Evolutionary conservation across 768 basidiomycete species (phyloP).

Genomic region (Hygrophorus russula): DNA sequence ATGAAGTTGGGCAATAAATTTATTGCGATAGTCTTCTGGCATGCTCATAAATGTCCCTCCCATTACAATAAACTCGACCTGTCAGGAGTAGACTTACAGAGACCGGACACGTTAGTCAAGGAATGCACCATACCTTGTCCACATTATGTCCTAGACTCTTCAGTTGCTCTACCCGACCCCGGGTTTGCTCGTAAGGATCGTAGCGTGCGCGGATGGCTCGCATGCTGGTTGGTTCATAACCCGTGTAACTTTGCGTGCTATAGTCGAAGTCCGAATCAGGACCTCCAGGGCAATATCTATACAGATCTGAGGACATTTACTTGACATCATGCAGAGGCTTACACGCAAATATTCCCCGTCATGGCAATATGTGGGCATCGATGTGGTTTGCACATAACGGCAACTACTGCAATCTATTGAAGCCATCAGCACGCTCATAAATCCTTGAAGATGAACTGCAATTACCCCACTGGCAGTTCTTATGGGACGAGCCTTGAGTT

Average conservation of each 20-base stretch:
- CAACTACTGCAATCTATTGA: conserved; percentile 87
- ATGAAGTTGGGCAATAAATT: conserved; percentile 92
- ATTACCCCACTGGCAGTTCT: conserved; percentile 92
- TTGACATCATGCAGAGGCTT: conserved; percentile 17
- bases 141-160: conserved; percentile 94
- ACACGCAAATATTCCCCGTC: conserved; percentile 99
- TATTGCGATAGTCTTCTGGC: conserved; percentile 90
- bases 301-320: background rate
- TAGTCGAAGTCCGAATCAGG: conserved; percentile 99
- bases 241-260: conserved; percentile 93
- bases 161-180: conserved; percentile 91
- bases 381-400: conserved; percentile 99
- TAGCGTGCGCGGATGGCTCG: conserved; percentile 90
- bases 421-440: background rate
- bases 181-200: conserved; percentile 95
- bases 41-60: conserved; percentile 99
- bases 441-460: conserved; percentile 8
- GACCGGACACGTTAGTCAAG: background rate
- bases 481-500: conserved; percentile 86
- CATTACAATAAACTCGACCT: conserved; percentile 94
- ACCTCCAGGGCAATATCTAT: conserved; percentile 93
- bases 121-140: conserved; percentile 64
- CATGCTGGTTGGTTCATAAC: conserved; percentile 98
- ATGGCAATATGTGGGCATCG: conserved; percentile 99
- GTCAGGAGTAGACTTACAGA: background rate